Evolutionary conservation across 1,284 basidiomycete species (phyloP).

Genomic region (Cutaneotrichosporon dermatis): DNA sequence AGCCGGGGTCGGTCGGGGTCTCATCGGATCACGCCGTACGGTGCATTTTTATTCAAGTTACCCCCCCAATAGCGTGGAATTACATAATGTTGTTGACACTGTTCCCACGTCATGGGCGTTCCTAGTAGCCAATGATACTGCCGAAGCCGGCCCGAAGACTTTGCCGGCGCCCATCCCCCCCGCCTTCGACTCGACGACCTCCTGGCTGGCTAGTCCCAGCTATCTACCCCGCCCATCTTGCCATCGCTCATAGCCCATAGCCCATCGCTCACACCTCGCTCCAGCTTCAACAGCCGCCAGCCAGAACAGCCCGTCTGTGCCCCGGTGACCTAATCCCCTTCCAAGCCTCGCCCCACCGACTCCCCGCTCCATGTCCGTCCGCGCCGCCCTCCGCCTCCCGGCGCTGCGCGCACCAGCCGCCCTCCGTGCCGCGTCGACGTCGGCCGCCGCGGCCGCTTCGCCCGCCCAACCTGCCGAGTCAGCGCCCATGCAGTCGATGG

Average conservation of each 20-base stretch:
- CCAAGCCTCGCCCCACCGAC: neutral
- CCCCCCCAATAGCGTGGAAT: too few relatives aligned
- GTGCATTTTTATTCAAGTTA: too few relatives aligned
- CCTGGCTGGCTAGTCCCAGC: neutral
- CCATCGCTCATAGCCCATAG: neutral
- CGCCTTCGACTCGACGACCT: too few relatives aligned
- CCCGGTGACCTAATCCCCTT: too few relatives aligned
- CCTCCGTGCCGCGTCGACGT: constrained; percentile 11
- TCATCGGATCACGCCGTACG: too few relatives aligned
- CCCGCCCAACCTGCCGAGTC: neutral
- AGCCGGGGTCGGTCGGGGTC: too few relatives aligned
- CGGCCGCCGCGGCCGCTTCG: constrained; percentile 4
- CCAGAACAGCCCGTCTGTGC: neutral
- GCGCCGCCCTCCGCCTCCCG: constrained; percentile 6
- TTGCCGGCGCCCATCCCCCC: too few relatives aligned
- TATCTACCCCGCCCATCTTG: neutral
- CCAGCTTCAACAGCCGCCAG: too few relatives aligned
- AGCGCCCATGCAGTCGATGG: constrained; percentile 8
- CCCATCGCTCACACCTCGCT: neutral
- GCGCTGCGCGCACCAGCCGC: neutral
- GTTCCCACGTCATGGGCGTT: too few relatives aligned
- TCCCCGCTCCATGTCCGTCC: constrained; percentile 7
- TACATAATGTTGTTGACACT: too few relatives aligned
- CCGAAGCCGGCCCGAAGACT: too few relatives aligned
- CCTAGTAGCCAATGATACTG: too few relatives aligned